Percentiles rank a stretch among this genome's conserved stretches.
These are phyloP conservation scores for Suillus tomentosus DNA, from an alignment of 768 basidiomycete species.

Conservation along the genomic window DNA sequence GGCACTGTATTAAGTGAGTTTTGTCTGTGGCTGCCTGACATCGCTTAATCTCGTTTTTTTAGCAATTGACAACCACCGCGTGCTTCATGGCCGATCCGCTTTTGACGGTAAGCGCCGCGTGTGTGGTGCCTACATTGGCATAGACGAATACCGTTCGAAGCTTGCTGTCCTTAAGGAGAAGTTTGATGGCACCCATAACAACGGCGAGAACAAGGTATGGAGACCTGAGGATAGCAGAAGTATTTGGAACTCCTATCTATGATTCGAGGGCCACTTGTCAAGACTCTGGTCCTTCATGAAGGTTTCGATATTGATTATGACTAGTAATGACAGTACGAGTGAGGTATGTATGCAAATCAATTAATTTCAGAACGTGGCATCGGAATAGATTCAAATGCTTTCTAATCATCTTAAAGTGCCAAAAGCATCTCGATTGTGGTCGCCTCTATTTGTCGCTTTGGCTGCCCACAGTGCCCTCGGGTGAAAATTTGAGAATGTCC, in stretches of 20 bases:
- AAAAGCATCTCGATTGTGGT: background rate
- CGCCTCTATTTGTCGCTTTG: background rate
- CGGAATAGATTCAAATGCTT: background rate
- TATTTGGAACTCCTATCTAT: slow-evolving; percentile 62
- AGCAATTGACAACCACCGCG: slow-evolving; percentile 93
- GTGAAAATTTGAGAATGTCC: background rate
- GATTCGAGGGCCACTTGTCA: slow-evolving; percentile 18
- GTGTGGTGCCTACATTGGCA: slow-evolving; percentile 94
- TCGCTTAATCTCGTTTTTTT: slow-evolving; percentile 2
- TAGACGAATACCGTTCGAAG: slow-evolving; percentile 87
- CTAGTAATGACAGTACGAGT: background rate
- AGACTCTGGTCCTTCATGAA: background rate
- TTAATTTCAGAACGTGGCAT: background rate
- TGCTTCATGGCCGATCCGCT: slow-evolving; percentile 91
- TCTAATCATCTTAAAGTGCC: background rate
- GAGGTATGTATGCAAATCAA: background rate
- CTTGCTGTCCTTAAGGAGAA: slow-evolving; percentile 66
- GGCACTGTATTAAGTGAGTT: slow-evolving; percentile 82
- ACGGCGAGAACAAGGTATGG: background rate
- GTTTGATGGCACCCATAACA: slow-evolving; percentile 42
- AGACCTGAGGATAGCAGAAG: slow-evolving; percentile 41
- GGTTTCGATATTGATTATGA: background rate
- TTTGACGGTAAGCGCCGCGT: slow-evolving; percentile 88
- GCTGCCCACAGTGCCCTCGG: background rate
- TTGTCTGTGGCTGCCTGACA: background rate